A percentile compares a stretch with the other conserved stretches of the same genome.
phyloP scores from a whole-genome alignment of 805 yeast genomes.

The Blastobotrys mokoenaii region DNA sequence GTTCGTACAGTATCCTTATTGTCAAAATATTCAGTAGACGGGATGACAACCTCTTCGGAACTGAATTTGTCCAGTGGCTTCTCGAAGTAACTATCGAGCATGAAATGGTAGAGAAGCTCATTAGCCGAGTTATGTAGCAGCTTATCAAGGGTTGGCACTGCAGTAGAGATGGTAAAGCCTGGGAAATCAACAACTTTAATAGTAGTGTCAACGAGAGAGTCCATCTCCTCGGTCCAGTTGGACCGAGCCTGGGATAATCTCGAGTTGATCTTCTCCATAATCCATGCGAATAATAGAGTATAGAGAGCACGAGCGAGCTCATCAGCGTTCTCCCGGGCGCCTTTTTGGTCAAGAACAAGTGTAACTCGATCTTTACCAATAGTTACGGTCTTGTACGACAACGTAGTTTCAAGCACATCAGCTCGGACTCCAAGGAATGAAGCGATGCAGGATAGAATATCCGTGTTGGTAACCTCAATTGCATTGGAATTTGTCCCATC shows the following conservation, averaged over 20 bases:
- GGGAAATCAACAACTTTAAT: constrained; percentile 34
- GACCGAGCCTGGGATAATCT: constrained; percentile 25
- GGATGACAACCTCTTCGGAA: constrained; percentile 37
- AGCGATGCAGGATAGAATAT: constrained; percentile 28
- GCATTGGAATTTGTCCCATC: constrained; percentile 30
- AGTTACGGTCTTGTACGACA: constrained; percentile 31
- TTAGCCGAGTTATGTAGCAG: constrained; percentile 35
- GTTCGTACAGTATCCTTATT: constrained; percentile 49
- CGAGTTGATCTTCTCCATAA: constrained; percentile 31
- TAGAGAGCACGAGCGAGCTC: constrained; percentile 34
- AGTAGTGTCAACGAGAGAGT: constrained; percentile 26
- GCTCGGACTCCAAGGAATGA: constrained; percentile 33
- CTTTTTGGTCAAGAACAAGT: constrained; percentile 32
- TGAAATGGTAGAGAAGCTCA: constrained; percentile 32
- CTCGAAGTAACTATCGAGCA: constrained; percentile 32
- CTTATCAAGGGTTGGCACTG: constrained; percentile 30
- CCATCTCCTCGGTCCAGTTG: constrained; percentile 12
- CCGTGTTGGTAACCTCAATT: constrained; percentile 29
- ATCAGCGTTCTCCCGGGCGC: constrained; percentile 35
- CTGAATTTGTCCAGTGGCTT: constrained; percentile 31
- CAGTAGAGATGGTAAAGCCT: constrained; percentile 29
- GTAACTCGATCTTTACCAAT: constrained; percentile 34
- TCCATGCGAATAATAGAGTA: constrained; percentile 32
- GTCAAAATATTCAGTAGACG: constrained; percentile 49
- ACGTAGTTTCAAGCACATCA: constrained; percentile 29